Evolutionary conservation across 2,329 filamentous ascomycete genomes (phyloP).

Genomic region (Colletotrichum euphorbiae): DNA sequence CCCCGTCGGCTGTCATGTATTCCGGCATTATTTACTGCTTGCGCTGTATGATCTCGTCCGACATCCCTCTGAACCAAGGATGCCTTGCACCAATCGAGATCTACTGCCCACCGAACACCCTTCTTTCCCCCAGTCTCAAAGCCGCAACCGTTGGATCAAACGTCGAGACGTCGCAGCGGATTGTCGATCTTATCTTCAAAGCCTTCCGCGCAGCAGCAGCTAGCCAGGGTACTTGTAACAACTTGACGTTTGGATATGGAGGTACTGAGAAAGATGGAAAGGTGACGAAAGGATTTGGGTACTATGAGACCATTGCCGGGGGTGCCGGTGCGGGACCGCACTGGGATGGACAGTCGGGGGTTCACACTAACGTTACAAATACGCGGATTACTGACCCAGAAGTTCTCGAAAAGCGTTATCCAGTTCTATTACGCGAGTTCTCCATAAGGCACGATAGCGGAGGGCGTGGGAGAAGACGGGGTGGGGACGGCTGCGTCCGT

Average conservation of each 20-base stretch:
- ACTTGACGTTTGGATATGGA: slow-evolving; percentile 72
- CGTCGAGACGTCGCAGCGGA: slow-evolving; percentile 81
- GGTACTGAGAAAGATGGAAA: background rate
- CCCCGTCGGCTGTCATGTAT: slow-evolving; percentile 43
- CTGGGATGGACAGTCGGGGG: slow-evolving; percentile 47
- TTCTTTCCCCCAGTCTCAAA: slow-evolving; percentile 61
- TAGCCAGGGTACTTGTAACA: slow-evolving; percentile 50
- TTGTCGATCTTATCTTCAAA: slow-evolving; percentile 87
- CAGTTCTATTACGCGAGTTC: slow-evolving; percentile 48
- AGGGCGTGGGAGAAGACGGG: background rate
- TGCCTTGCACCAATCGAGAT: slow-evolving; percentile 82
- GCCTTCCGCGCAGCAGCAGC: slow-evolving; percentile 84
- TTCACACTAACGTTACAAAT: slow-evolving; percentile 53
- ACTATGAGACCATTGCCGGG: slow-evolving; percentile 52
- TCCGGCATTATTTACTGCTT: slow-evolving; percentile 55
- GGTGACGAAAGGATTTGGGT: slow-evolving; percentile 59
- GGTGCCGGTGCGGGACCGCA: slow-evolving; percentile 47
- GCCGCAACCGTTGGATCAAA: slow-evolving; percentile 87
- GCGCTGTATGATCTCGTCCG: slow-evolving; percentile 80
- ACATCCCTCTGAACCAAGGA: slow-evolving; percentile 88
- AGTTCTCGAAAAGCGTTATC: slow-evolving; percentile 51
- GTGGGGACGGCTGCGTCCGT: background rate
- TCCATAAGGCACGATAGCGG: slow-evolving; percentile 43
- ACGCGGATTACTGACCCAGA: slow-evolving; percentile 53
- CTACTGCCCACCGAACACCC: slow-evolving; percentile 69